A percentile compares a stretch with the other conserved stretches of the same genome.
Evolutionary conservation across 805 yeast genomes (phyloP).

Genomic region (Candida odintsovae): DNA sequence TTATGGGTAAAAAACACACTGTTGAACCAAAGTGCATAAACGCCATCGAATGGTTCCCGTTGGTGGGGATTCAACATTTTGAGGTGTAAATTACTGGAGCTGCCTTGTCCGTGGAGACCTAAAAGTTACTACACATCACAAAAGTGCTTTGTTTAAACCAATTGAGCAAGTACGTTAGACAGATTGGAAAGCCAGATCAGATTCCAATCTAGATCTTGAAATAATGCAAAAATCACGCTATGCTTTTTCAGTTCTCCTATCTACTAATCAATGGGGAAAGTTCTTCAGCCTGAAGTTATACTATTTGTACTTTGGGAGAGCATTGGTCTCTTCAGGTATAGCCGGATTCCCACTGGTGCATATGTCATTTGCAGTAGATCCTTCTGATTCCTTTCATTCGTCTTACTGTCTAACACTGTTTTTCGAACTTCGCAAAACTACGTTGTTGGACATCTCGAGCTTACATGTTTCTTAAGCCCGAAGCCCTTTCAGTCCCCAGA

Average conservation of each 20-base stretch:
- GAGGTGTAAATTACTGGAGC: background rate
- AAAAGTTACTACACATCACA: no score
- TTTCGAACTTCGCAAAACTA: background rate
- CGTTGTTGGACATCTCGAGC: background rate
- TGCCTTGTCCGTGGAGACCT: background rate
- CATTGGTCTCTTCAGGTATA: background rate
- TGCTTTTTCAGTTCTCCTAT: no score
- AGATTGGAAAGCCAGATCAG: no score
- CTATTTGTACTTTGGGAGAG: no score
- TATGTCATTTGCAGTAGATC: background rate
- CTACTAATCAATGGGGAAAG: no score
- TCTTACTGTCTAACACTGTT: background rate
- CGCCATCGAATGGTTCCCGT: background rate
- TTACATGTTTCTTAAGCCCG: background rate
- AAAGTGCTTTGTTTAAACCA: no score
- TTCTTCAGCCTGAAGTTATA: no score
- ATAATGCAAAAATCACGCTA: background rate
- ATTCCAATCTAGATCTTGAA: background rate
- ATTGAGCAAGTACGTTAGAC: no score
- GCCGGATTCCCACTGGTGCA: background rate
- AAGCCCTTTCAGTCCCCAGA: background rate
- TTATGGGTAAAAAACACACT: no score
- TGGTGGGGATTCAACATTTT: background rate
- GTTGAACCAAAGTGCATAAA: no score
- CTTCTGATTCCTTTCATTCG: background rate